Percentiles rank a stretch among this genome's conserved stretches.
Evolutionary conservation across 2,329 filamentous ascomycete genomes (phyloP).

Genomic region (Pestalotiopsis sp.): DNA sequence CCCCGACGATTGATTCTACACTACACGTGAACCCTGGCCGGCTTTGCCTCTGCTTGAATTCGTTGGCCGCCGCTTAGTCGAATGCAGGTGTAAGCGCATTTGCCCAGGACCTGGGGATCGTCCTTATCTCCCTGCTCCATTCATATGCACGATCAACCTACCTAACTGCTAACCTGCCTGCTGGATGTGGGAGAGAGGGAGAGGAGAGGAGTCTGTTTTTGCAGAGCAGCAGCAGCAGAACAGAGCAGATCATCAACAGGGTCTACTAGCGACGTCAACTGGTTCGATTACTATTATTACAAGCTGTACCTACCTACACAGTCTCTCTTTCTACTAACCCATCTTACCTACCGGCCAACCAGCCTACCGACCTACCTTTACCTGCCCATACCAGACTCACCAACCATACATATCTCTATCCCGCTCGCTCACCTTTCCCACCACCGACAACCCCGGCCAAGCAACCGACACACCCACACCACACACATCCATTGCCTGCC

Average conservation of each 20-base stretch:
- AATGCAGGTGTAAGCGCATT: slow-evolving; percentile 8
- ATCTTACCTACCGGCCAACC: not conserved
- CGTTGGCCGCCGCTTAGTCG: not conserved
- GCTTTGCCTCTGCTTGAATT: not conserved
- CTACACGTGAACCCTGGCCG: not conserved
- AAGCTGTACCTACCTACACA: not conserved
- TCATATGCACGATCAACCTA: slow-evolving; percentile 2
- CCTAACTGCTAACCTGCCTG: not conserved
- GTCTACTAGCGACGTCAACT: not conserved
- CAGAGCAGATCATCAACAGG: not conserved
- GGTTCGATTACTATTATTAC: too few species aligned
- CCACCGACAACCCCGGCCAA: too few species aligned
- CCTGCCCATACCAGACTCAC: not conserved
- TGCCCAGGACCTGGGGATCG: slow-evolving; percentile 6
- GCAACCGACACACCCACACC: not conserved
- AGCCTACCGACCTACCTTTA: not conserved
- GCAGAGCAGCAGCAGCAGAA: not conserved
- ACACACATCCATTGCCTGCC: not conserved
- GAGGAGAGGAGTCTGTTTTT: not conserved
- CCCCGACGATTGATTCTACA: not conserved
- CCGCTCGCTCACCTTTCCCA: not conserved
- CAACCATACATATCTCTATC: too few species aligned
- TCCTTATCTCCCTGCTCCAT: slow-evolving; percentile 6
- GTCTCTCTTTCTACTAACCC: not conserved
- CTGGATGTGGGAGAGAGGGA: not conserved